Evolutionary conservation across 441 rosid genomes (phyloP), one percentile per base, ranked within the genome.

Genomic region (Isatis lusitanica): DNA sequence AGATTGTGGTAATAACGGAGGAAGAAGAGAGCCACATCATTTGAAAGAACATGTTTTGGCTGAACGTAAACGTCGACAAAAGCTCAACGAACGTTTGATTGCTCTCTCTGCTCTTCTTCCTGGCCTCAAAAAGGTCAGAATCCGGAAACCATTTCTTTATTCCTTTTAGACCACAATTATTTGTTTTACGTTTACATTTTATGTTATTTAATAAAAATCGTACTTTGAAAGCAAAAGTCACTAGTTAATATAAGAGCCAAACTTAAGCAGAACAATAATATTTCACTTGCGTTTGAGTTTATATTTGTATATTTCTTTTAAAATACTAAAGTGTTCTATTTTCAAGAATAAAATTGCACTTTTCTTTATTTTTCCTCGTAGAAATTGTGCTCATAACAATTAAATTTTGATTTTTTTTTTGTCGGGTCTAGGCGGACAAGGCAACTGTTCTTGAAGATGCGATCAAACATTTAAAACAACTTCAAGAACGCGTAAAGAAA

Each of bases 361-460:
- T 38, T 38, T 30, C 6, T 30, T 30, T 30, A 0, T 6, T 56
- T 31, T 56, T 56, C 24, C 62, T 57, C 26, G 42, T 57, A 57
- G 16, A 42, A 12, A 4, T 40, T 42, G 42, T 13, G 16, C 4
- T 4, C n/a, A 9, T 8, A 36, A 8, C 11, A 8, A 26, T 26
- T 26, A 26, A 26, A 26, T 26, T 26, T 1, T 26, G 3, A 26
- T 26, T 26, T 26, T 26, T 3, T 26, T 21, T 21, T 21, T 21
- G 24, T 21, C 24, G 24, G 24, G 52, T 63, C 46, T 78, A 93
- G 98, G 82, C 74, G 68, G 96, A 93, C 78, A 93, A 90, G 72
- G 92, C 92, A 31, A 87, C 94, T 1, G 78, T 94, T 31, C 91
- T 94, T 38, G 98, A 83, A 72, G 97, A 87, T 0, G 93, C 97